Conservation (phyloP, 1,284 basidiomycete species). For the Polyporus tsugae region DNA sequence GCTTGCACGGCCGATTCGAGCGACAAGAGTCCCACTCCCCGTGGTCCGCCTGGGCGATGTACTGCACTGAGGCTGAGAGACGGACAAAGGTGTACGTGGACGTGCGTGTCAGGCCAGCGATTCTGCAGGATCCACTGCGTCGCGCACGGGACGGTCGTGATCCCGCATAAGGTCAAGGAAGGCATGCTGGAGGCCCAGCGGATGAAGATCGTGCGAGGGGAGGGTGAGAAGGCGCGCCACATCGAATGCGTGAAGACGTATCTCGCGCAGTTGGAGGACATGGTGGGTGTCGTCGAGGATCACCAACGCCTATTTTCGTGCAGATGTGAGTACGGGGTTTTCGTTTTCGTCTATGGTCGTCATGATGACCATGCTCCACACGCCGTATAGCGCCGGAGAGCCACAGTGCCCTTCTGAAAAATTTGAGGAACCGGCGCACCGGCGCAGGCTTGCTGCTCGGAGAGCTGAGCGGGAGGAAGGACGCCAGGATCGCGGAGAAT, state of each 20-base stretch:
- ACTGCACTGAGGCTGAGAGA: neutral
- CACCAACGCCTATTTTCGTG: neutral
- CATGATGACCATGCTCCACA: neutral
- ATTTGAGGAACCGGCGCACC: neutral
- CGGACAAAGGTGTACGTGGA: neutral
- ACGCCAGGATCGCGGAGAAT: neutral
- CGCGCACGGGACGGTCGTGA: neutral
- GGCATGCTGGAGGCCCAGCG: neutral
- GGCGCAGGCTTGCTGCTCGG: neutral
- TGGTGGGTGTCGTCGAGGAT: neutral
- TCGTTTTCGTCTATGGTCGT: neutral
- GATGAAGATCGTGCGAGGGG: neutral
- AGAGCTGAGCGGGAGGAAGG: neutral
- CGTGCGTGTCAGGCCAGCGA: neutral
- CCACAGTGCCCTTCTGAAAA: neutral
- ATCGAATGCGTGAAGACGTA: neutral
- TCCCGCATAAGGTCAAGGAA: neutral
- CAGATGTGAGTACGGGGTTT: neutral
- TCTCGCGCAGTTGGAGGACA: neutral
- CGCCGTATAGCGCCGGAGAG: neutral
- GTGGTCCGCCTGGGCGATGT: neutral
- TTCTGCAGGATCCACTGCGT: conserved; percentile 6
- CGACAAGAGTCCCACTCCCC: neutral
- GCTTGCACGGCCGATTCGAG: neutral
- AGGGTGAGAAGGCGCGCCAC: neutral